These are phyloP conservation scores for Hemileccinum rubropunctum DNA, from an alignment of 768 basidiomycete species.

Conservation along the genomic window DNA sequence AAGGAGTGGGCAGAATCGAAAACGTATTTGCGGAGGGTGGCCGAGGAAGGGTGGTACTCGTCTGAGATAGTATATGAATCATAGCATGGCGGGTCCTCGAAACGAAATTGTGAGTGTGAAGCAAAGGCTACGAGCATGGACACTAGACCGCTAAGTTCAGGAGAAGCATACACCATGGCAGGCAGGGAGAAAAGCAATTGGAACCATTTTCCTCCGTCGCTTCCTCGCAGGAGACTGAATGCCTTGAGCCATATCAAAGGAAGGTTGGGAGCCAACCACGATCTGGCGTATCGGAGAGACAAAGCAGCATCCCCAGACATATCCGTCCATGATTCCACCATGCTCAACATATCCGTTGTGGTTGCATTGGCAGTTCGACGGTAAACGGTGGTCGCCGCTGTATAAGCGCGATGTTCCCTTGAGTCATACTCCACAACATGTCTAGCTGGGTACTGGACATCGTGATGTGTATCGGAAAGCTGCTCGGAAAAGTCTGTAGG, in stretches of 20 bases:
- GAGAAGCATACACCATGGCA: constrained; percentile 27
- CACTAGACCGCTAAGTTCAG: constrained; percentile 11
- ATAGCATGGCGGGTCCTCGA: constrained; percentile 13
- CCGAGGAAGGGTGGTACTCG: constrained; percentile 7
- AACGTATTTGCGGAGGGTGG: not conserved
- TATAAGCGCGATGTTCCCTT: constrained; percentile 11
- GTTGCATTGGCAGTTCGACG: not conserved
- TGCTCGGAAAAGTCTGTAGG: constrained; percentile 1
- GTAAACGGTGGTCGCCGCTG: constrained; percentile 6
- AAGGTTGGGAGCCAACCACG: constrained; percentile 25
- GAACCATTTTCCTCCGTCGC: constrained; percentile 5
- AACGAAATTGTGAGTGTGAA: constrained; percentile 8
- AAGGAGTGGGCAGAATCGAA: not conserved
- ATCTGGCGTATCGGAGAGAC: constrained; percentile 18
- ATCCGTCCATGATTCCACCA: constrained; percentile 8
- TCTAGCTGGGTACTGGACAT: constrained; percentile 9
- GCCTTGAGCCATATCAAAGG: constrained; percentile 22
- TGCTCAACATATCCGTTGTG: not conserved
- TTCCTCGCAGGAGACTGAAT: constrained; percentile 22
- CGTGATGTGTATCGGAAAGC: no score
- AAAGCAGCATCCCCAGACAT: not conserved
- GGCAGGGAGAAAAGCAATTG: constrained; percentile 29
- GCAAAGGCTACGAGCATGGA: constrained; percentile 31
- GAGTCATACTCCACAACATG: not conserved
- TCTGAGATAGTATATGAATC: constrained; percentile 6